Evolutionary conservation across 73 alveolate genomes (phyloP).

Genomic region (Paramecium bursaria): DNA sequence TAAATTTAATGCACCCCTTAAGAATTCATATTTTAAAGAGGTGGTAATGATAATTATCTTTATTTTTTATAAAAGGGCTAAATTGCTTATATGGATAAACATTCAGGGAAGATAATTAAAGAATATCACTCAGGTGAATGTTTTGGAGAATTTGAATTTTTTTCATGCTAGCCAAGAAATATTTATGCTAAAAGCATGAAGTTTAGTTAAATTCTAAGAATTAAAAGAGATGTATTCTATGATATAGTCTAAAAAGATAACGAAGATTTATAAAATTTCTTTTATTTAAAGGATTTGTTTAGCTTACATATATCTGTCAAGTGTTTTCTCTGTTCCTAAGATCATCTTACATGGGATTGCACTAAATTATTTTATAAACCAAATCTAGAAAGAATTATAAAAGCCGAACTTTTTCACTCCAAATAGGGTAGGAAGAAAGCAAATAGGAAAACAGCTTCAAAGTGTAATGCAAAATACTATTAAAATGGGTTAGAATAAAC

Average conservation of each 20-base stretch:
- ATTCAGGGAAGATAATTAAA: not conserved
- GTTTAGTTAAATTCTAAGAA: conserved; percentile 17
- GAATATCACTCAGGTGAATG: conserved; percentile 3
- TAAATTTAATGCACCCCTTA: not conserved
- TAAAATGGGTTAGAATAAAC: too few species aligned
- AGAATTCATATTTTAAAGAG: not conserved
- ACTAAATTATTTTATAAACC: conserved; percentile 19
- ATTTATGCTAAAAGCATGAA: not conserved
- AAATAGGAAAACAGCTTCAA: too few species aligned
- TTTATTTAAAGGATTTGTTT: conserved; percentile 15
- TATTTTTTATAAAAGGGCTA: conserved; percentile 3
- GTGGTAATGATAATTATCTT: not conserved
- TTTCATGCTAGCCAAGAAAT: not conserved
- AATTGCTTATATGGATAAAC: not conserved
- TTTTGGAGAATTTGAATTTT: conserved; percentile 55
- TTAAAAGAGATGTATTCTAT: not conserved
- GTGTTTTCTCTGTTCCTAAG: conserved; percentile 14
- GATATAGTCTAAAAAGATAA: conserved; percentile 1
- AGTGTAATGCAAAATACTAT: too few species aligned
- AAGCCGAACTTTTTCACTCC: not conserved
- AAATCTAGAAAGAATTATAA: conserved; percentile 1
- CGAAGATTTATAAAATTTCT: conserved; percentile 5
- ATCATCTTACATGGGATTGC: conserved; percentile 36
- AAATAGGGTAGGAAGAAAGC: not conserved
- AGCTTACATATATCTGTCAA: too few species aligned